phyloP scores from a whole-genome alignment of 352 stramenopile species.

The Pythium biforme region DNA sequence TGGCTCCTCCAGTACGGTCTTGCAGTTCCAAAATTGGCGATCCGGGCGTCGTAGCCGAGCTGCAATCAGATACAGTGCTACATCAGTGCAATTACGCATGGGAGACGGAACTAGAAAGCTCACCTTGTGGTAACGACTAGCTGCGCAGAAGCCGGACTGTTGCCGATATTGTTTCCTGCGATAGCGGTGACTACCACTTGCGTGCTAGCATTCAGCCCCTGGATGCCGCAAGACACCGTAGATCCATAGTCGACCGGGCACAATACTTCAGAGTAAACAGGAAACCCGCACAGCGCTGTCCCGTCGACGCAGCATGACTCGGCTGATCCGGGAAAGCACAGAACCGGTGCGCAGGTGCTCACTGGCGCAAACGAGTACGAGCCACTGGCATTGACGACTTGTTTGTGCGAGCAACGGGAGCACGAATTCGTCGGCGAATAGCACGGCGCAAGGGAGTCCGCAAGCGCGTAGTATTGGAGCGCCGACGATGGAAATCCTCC shows the following conservation, averaged over 20 bases:
- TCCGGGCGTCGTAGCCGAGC: slow-evolving; percentile 26
- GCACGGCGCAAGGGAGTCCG: slow-evolving; percentile 32
- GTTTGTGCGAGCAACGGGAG: slow-evolving; percentile 27
- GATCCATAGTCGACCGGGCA: slow-evolving; percentile 11
- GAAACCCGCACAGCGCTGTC: slow-evolving; percentile 26
- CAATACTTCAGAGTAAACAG: slow-evolving; percentile 4
- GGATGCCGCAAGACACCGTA: slow-evolving; percentile 21
- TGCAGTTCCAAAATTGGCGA: slow-evolving; percentile 27
- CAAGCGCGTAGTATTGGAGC: slow-evolving; percentile 25
- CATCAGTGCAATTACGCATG: not conserved
- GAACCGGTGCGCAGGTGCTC: not conserved
- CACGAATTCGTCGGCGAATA: slow-evolving; percentile 22
- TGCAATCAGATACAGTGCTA: slow-evolving; percentile 6
- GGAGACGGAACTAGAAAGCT: not conserved
- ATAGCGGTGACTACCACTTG: slow-evolving; percentile 32
- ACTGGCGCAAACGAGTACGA: not conserved
- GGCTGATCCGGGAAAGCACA: slow-evolving; percentile 12
- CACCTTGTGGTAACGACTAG: slow-evolving; percentile 27
- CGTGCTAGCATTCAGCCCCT: slow-evolving; percentile 32
- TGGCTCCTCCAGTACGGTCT: slow-evolving; percentile 31
- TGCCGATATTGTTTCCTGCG: slow-evolving; percentile 37
- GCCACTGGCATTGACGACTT: not conserved
- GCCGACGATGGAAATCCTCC: slow-evolving; percentile 29
- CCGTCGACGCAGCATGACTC: slow-evolving; percentile 27
- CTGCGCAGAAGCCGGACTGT: slow-evolving; percentile 25